Evolutionary conservation across 768 basidiomycete species (phyloP), one percentile per base, ranked within the genome.

Genomic region (Krasilnikovozyma curviuscula): DNA sequence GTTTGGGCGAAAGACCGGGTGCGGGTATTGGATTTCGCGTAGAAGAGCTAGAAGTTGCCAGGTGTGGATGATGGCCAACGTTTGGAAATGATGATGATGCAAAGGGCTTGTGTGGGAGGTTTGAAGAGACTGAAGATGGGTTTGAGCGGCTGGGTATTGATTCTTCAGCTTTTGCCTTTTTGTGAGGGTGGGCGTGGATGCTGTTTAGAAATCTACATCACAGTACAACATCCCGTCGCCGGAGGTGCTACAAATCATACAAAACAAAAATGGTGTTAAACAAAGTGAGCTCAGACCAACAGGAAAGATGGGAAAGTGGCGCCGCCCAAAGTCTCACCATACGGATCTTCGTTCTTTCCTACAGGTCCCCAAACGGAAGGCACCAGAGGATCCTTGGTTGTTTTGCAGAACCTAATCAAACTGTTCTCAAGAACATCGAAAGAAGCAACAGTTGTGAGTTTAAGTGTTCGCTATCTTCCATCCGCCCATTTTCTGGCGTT

Each of bases 321-420:
- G 29, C 13, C 5, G 25, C 12, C 32, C 6, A 13, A 10, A n/a
- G 27, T 34, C 48, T 27, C 18, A 49, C 48, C 48, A 23, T 86
- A 97, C 40, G 91, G 91, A 62, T 98, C 91, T 50, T 91, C 84
- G 35, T 76, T 76, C 61, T 81, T 83, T 55, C 76, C 77, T n/a
- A 91, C 78, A 21, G 83, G 79, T 9, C 93, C 93, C 93, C 93
- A 98, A 1, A 98, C 84, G 18, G 83, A 86, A 23, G 89, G 88
- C 41, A 65, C 64, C 48, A 66, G 57, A 28, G 65, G 63, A 52
- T 93, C 89, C 62, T 82, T 83, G 29, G 86, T 93, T 35, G 78
- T 79, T 67, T 84, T 85, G 73, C 85, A 89, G 64, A 84, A 93
- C 39, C 81, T 78, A 60, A 97, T 89, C 57, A 97, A 65, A 62